A percentile compares a stretch with the other conserved stretches of the same genome.
phyloP scores from a whole-genome alignment of 2,329 filamentous ascomycete genomes.

The Tolypocladium tropicale region DNA sequence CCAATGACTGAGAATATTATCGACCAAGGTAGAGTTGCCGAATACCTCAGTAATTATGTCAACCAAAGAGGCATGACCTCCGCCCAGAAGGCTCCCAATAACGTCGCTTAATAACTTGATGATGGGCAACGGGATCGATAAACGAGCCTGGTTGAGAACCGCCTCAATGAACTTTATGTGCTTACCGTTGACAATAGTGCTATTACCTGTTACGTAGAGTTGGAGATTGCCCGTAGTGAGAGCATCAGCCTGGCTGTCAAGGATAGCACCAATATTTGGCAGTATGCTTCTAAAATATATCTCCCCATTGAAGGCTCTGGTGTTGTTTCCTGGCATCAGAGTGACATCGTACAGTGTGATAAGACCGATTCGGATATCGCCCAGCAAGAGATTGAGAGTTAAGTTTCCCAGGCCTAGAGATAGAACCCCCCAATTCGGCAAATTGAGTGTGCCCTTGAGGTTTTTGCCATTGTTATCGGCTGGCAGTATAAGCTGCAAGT shows the following conservation, averaged over 20 bases:
- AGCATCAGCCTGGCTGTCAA: constrained; percentile 24
- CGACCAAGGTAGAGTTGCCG: constrained; percentile 28
- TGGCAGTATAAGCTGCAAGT: constrained; percentile 28
- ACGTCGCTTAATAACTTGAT: constrained; percentile 27
- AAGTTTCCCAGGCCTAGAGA: constrained; percentile 34
- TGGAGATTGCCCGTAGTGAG: constrained; percentile 17
- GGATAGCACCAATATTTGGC: constrained; percentile 24
- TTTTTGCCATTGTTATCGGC: constrained; percentile 28
- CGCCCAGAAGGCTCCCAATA: constrained; percentile 22
- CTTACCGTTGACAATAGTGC: constrained; percentile 28
- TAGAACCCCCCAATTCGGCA: constrained; percentile 34
- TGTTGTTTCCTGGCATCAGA: constrained; percentile 34
- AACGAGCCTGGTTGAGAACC: constrained; percentile 27
- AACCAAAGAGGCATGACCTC: constrained; percentile 16
- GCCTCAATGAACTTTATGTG: constrained; percentile 33
- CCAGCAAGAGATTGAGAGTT: constrained; percentile 31
- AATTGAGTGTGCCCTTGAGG: constrained; percentile 28
- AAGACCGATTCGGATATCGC: constrained; percentile 27
- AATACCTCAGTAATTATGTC: constrained; percentile 25
- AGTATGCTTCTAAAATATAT: constrained; percentile 29
- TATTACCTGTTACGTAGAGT: constrained; percentile 17
- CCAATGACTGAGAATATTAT: constrained; percentile 25
- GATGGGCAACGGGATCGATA: constrained; percentile 25
- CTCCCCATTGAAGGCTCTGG: constrained; percentile 26
- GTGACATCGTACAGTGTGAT: constrained; percentile 26